These are phyloP conservation scores for Candolleomyces eurysporus DNA, from an alignment of 768 basidiomycete genomes.

Conservation along the genomic window DNA sequence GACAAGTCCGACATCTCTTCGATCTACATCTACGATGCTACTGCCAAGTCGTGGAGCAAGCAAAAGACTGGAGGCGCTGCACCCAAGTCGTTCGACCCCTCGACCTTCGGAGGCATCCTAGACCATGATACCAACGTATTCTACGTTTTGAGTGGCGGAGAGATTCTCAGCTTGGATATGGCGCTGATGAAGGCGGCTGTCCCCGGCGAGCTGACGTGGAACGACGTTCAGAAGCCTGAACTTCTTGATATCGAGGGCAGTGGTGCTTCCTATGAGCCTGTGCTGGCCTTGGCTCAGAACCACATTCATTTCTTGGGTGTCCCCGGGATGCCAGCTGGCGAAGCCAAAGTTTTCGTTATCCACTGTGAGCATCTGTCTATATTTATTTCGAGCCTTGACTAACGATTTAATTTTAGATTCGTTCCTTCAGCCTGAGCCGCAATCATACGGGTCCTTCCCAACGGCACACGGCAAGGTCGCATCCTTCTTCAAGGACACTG, in stretches of 20 bases:
- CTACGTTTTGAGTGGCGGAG: slow-evolving; percentile 43
- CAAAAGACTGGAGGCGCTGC: slow-evolving; percentile 49
- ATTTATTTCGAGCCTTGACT: neutral
- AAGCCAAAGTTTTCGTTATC: slow-evolving; percentile 68
- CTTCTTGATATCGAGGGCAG: slow-evolving; percentile 38
- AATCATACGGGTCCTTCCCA: slow-evolving; percentile 67
- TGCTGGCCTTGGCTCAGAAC: slow-evolving; percentile 71
- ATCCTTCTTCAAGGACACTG: slow-evolving; percentile 60
- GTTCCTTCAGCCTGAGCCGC: slow-evolving; percentile 65
- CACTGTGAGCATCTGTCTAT: slow-evolving; percentile 63
- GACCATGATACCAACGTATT: slow-evolving; percentile 96
- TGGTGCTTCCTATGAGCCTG: slow-evolving; percentile 48
- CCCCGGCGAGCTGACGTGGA: slow-evolving; percentile 54
- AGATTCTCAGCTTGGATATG: slow-evolving; percentile 73
- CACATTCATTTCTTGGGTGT: slow-evolving; percentile 72
- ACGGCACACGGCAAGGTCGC: slow-evolving; percentile 64
- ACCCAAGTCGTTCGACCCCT: slow-evolving; percentile 54
- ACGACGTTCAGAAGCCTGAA: slow-evolving; percentile 53
- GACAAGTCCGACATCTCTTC: too few species aligned
- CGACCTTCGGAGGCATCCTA: slow-evolving; percentile 68
- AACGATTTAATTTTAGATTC: slow-evolving; percentile 39
- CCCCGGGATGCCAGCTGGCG: slow-evolving; percentile 53
- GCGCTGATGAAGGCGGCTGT: slow-evolving; percentile 47
- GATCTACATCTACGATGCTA: slow-evolving; percentile 74
- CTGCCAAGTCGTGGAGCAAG: slow-evolving; percentile 71